Conservation (phyloP, 768 basidiomycete genomes). For the Coprinopsis marcescibilis region DNA sequence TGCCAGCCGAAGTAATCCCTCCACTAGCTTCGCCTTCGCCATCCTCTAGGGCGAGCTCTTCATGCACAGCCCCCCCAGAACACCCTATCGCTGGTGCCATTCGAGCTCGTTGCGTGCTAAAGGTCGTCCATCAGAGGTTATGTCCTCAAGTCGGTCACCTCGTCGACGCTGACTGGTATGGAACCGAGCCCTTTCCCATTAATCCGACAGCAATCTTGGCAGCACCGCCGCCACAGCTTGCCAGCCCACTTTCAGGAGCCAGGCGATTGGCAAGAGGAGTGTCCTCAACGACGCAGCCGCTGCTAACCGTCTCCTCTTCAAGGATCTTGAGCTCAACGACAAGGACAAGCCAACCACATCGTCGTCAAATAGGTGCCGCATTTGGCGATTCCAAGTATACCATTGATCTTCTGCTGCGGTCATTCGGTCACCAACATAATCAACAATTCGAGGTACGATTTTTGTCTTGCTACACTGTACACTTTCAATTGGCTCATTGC, state of each 20-base stretch:
- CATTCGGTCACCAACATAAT: conserved; percentile 93
- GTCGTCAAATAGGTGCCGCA: conserved; percentile 94
- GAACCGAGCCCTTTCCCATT: conserved; percentile 96
- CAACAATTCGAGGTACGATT: conserved; percentile 99
- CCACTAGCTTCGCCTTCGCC: conserved; percentile 92
- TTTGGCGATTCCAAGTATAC: conserved; percentile 97
- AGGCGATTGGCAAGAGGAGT: conserved; percentile 96
- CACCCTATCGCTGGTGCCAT: conserved; percentile 94
- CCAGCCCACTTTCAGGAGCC: conserved; percentile 95
- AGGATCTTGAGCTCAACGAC: conserved; percentile 57
- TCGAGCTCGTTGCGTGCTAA: conserved; percentile 85
- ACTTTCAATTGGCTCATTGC: too few relatives aligned
- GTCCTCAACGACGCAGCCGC: conserved; percentile 99
- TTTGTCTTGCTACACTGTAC: too few relatives aligned
- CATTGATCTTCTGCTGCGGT: conserved; percentile 96
- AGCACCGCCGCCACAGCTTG: conserved; percentile 94
- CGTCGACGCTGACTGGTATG: conserved; percentile 96
- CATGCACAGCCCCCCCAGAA: conserved; percentile 97
- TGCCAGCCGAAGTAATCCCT: conserved; percentile 96
- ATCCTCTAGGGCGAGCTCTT: conserved; percentile 95
- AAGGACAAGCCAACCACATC: conserved; percentile 79
- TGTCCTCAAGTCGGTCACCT: conserved; percentile 96
- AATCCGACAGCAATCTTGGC: conserved; percentile 97
- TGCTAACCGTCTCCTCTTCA: conserved; percentile 85
- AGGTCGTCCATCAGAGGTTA: conserved; percentile 95